A percentile compares a stretch with the other conserved stretches of the same genome.
phyloP scores from a whole-genome alignment of 2,329 filamentous ascomycete species.

The Colletotrichum cereale region DNA sequence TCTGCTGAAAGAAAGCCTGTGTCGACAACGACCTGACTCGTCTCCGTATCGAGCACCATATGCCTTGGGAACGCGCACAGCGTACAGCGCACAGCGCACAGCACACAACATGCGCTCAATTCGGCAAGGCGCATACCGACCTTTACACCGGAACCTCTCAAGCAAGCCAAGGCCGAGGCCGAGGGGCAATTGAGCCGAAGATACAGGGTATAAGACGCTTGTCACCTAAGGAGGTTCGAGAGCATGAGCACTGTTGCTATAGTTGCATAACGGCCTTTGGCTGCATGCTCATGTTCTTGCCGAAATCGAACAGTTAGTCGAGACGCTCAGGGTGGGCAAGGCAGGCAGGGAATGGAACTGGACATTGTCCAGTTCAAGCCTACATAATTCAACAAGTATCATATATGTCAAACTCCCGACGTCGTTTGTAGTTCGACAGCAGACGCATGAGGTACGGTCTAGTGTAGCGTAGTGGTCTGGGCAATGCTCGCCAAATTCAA shows the following conservation, averaged over 20 bases:
- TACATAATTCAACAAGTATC: not conserved
- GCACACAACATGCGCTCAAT: too few species aligned
- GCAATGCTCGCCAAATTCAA: not conserved
- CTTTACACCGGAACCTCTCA: too few species aligned
- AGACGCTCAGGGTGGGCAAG: not conserved
- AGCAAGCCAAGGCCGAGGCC: not conserved
- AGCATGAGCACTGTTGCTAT: too few species aligned
- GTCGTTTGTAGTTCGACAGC: not conserved
- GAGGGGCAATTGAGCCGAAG: not conserved
- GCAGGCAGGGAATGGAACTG: not conserved
- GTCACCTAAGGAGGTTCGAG: not conserved
- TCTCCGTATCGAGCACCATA: not conserved
- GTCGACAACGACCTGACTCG: not conserved
- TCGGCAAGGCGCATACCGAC: not conserved
- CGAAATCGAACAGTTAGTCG: too few species aligned
- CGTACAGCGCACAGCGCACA: not conserved
- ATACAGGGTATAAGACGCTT: not conserved
- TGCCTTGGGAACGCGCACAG: not conserved
- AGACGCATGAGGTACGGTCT: not conserved
- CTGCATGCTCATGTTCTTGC: not conserved
- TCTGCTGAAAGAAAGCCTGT: not conserved
- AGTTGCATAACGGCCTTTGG: not conserved
- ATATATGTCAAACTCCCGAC: not conserved
- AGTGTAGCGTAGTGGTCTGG: too few species aligned
- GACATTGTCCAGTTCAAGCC: not conserved